phyloP scores from a whole-genome alignment of 2,329 filamentous ascomycete genomes.

The Berkeleyomyces rouxiae region DNA sequence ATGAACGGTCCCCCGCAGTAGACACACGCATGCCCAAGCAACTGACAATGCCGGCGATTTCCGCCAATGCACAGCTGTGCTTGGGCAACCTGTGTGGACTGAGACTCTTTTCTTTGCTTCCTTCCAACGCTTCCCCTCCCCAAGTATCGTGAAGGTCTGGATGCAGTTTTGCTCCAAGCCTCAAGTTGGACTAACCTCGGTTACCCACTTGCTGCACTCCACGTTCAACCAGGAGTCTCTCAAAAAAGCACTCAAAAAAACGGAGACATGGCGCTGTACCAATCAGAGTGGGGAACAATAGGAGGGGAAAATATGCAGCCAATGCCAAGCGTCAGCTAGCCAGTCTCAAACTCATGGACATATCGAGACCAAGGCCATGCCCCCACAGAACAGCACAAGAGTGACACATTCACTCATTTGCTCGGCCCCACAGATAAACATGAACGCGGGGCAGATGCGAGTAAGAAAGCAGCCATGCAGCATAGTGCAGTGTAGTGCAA shows the following conservation, averaged over 20 bases:
- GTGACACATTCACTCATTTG: background rate
- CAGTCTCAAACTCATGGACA: background rate
- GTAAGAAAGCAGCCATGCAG: background rate
- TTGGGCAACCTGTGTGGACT: background rate
- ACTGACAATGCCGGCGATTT: slow-evolving; percentile 1
- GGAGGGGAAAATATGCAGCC: background rate
- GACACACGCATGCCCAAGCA: background rate
- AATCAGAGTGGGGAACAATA: background rate
- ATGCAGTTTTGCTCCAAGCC: background rate
- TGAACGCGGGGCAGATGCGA: background rate
- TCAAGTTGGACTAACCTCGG: background rate
- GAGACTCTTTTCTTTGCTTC: background rate
- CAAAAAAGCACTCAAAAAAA: background rate
- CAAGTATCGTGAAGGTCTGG: background rate
- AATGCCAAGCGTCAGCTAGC: background rate
- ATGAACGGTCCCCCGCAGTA: background rate
- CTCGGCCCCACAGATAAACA: background rate
- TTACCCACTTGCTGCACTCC: background rate
- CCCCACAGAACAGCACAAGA: background rate
- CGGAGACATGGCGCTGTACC: background rate
- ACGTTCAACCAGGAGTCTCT: background rate
- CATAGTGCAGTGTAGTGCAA: background rate
- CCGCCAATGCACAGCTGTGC: background rate
- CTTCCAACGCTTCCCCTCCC: background rate
- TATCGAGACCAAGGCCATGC: background rate